Conservation (phyloP, 805 yeast genomes). For the Saccharomyces mikatae region DNA sequence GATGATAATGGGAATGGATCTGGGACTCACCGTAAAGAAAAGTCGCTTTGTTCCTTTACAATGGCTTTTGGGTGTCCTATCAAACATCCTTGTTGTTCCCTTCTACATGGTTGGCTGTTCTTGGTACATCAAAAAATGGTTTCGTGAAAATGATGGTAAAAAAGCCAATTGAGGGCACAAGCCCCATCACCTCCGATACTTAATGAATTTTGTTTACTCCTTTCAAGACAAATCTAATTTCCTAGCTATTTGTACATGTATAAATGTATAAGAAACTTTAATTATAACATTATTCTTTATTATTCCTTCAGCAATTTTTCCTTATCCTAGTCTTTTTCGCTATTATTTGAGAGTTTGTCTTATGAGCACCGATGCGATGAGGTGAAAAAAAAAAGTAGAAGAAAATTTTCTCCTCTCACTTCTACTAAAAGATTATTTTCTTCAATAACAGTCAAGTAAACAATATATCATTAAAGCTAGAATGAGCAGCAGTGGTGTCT, state of each 20-base stretch:
- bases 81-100: constrained; percentile 50
- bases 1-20: constrained; percentile 56
- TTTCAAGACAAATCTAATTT: neutral
- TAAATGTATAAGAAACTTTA: neutral
- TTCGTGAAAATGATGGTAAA: constrained; percentile 9
- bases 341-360: neutral
- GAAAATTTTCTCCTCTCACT: neutral
- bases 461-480: neutral
- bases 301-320: neutral
- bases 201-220: neutral
- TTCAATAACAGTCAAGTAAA: neutral
- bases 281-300: neutral
- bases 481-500: constrained; percentile 8
- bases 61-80: constrained; percentile 39
- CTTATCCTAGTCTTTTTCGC: neutral
- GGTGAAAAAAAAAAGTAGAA: neutral
- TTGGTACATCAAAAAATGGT: constrained; percentile 45
- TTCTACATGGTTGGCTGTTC: constrained; percentile 44
- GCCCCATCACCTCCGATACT: neutral
- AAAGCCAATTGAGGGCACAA: neutral
- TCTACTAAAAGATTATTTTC: neutral
- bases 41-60: constrained; percentile 50
- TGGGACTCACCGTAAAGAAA: constrained; percentile 46
- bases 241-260: neutral
- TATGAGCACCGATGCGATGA: neutral